Percentiles rank a stretch among this genome's conserved stretches.
Conservation (phyloP, 129 eudicot species). For the Saposhnikovia divaricata region DNA sequence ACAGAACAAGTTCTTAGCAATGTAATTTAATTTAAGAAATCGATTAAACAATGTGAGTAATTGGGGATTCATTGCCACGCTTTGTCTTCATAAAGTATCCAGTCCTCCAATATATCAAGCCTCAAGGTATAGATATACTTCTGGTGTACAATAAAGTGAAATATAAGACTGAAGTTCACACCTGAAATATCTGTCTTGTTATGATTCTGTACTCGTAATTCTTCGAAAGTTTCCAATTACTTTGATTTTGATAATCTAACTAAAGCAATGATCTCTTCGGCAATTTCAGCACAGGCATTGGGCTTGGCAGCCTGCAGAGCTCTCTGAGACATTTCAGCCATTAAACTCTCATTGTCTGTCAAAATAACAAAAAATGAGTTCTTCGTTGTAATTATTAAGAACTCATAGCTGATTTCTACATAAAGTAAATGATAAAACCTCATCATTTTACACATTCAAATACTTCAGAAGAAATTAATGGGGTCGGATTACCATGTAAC, state of each 20-base stretch:
- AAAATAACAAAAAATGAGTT: background rate
- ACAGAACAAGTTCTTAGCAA: background rate
- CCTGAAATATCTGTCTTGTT: background rate
- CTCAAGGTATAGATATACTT: background rate
- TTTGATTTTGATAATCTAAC: slow-evolving; percentile 14
- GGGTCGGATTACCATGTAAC: background rate
- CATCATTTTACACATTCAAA: background rate
- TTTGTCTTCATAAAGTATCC: background rate
- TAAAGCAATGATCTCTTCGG: slow-evolving; percentile 26
- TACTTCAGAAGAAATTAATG: background rate
- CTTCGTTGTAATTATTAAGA: background rate
- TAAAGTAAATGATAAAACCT: background rate
- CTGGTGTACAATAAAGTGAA: background rate
- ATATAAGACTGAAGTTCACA: background rate
- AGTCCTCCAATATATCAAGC: background rate
- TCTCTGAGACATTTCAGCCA: slow-evolving; percentile 34
- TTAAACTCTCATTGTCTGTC: slow-evolving; percentile 33
- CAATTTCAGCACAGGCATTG: slow-evolving; percentile 35
- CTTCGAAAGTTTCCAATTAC: background rate
- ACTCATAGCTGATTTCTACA: too few relatives aligned
- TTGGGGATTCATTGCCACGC: background rate
- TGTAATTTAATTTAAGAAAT: background rate
- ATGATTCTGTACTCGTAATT: background rate
- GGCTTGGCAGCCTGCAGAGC: slow-evolving; percentile 46
- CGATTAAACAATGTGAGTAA: background rate